Conservation (phyloP, 768 basidiomycete genomes). For the Leucosporidium creatinivorum region DNA sequence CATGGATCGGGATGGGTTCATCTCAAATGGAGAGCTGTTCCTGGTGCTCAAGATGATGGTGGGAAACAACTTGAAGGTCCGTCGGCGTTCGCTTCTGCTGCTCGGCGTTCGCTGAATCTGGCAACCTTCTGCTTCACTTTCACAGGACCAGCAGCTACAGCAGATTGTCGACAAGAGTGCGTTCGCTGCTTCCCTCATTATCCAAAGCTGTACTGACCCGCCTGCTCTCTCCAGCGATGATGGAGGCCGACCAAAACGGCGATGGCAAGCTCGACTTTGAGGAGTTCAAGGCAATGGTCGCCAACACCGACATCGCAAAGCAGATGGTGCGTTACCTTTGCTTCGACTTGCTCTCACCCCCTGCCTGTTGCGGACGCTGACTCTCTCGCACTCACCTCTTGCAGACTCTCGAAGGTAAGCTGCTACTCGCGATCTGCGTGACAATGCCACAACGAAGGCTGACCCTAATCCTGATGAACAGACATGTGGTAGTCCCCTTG, state of each 20-base stretch:
- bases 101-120: background rate
- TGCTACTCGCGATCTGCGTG: background rate
- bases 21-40: constrained; percentile 97
- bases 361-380: background rate
- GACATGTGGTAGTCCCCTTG: too few relatives aligned
- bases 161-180: constrained; percentile 94
- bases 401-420: constrained; percentile 6
- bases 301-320: constrained; percentile 97
- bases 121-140: background rate
- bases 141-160: constrained; percentile 91
- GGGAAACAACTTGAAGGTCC: constrained; percentile 92
- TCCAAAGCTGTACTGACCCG: background rate
- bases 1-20: constrained; percentile 93
- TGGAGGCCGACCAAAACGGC: constrained; percentile 96
- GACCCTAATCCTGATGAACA: too few relatives aligned
- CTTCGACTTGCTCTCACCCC: too few relatives aligned
- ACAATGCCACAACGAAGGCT: too few relatives aligned
- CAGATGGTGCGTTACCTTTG: constrained; percentile 65
- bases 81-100: background rate
- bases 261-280: constrained; percentile 97
- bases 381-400: background rate
- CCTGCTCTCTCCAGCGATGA: constrained; percentile 53
- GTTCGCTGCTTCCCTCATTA: too few relatives aligned
- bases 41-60: constrained; percentile 99
- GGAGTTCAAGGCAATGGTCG: constrained; percentile 93